Conservation (phyloP, 805 yeast species). For the Nakazawaea wyomingensis region DNA sequence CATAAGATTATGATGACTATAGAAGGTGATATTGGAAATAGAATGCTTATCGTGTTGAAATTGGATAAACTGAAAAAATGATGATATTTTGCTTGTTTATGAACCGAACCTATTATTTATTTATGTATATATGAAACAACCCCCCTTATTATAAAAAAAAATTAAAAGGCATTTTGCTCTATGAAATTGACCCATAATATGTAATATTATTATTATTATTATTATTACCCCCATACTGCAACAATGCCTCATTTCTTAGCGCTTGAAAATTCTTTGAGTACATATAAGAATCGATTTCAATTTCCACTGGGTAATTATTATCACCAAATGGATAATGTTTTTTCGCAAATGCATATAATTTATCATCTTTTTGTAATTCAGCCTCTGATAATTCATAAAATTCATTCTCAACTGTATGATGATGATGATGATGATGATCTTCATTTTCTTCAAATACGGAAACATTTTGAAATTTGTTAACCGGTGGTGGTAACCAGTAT, state of each 20-base stretch:
- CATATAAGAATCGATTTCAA: slow-evolving; percentile 12
- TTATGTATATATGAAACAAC: too few relatives aligned
- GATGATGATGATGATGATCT: background rate
- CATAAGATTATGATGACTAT: background rate
- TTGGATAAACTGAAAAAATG: background rate
- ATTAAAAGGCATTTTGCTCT: too few relatives aligned
- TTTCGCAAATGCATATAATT: slow-evolving; percentile 28
- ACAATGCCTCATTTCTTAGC: slow-evolving; percentile 1
- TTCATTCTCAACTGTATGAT: background rate
- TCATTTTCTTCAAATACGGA: background rate
- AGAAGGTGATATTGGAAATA: background rate
- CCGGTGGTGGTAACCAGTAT: slow-evolving; percentile 60
- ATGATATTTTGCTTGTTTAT: too few relatives aligned
- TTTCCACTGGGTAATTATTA: slow-evolving; percentile 36
- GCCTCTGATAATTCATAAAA: slow-evolving; percentile 13
- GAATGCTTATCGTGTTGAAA: slow-evolving; percentile 1
- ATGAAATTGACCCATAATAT: too few relatives aligned
- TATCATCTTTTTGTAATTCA: slow-evolving; percentile 31
- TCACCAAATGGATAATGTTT: slow-evolving; percentile 31
- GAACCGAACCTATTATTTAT: too few relatives aligned
- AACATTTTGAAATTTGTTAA: background rate
- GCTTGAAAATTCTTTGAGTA: slow-evolving; percentile 4
- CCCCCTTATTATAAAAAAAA: too few relatives aligned
- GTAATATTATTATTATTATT: too few relatives aligned
- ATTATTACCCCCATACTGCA: slow-evolving; percentile 9